A percentile compares a stretch with the other conserved stretches of the same genome.
Conservation (phyloP, 225 moss, liverwort and hornwort genomes). For the Marchantia polymorpha region DNA sequence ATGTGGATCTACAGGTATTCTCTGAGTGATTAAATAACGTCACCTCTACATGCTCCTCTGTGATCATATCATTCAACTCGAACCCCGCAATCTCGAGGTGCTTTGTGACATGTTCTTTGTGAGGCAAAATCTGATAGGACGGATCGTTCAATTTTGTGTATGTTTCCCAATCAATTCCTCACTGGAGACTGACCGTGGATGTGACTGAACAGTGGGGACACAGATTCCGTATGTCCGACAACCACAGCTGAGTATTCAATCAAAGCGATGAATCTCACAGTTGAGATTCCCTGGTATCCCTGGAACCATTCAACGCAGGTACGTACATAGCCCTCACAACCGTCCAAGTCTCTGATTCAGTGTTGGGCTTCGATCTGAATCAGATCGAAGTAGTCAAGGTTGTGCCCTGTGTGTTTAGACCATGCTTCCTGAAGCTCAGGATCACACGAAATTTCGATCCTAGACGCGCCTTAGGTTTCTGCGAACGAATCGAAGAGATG, state of each 20-base stretch:
- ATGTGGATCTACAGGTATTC: conserved; percentile 79
- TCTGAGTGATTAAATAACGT: no score
- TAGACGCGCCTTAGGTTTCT: no score
- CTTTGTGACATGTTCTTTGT: not conserved
- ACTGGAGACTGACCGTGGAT: not conserved
- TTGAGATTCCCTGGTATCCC: conserved; percentile 67
- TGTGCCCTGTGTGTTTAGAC: no score
- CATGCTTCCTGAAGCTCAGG: no score
- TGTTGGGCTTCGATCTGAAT: not conserved
- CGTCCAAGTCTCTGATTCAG: not conserved
- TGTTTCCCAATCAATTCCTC: not conserved
- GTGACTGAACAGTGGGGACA: conserved; percentile 58
- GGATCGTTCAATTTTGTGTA: not conserved
- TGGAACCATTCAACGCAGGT: conserved; percentile 90
- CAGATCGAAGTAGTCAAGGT: no score
- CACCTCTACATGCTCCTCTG: no score
- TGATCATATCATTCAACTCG: no score
- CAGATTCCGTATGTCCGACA: conserved; percentile 75
- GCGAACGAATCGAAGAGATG: no score
- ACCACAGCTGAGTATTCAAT: conserved; percentile 65
- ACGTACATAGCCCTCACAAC: not conserved
- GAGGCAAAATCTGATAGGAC: not conserved
- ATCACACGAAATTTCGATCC: no score
- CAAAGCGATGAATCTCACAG: conserved; percentile 47
- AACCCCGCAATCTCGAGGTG: not conserved